These are phyloP conservation scores for Penicillium cinerascens DNA, from an alignment of 495 filamentous ascomycete genomes.

Conservation along the genomic window DNA sequence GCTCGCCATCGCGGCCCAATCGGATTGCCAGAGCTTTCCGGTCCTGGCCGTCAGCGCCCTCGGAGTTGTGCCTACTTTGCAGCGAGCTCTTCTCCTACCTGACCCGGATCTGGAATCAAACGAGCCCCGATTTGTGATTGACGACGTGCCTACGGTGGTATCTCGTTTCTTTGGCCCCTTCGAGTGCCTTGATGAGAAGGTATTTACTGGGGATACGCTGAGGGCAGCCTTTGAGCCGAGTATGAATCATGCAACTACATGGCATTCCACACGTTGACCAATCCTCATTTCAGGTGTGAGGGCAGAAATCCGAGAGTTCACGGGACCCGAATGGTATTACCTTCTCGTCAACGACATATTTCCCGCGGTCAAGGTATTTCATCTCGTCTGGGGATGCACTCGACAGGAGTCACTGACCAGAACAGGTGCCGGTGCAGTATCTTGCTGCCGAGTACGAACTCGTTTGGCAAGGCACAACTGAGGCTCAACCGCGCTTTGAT, in stretches of 20 bases:
- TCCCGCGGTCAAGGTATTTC: background rate
- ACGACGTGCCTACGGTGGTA: no score
- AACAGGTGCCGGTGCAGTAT: background rate
- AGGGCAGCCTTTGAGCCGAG: no score
- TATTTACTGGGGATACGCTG: no score
- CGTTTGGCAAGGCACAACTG: no score
- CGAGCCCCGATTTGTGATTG: background rate
- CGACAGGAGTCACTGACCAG: background rate
- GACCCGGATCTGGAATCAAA: background rate
- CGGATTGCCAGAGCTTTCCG: conserved; percentile 3
- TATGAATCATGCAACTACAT: no score
- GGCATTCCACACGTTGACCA: no score
- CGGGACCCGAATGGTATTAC: background rate
- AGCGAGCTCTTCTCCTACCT: background rate
- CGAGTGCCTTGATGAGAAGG: no score
- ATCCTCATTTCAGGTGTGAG: background rate
- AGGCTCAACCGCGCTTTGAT: background rate
- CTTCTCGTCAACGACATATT: conserved; percentile 1
- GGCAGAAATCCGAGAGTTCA: background rate
- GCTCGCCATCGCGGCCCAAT: conserved; percentile 21
- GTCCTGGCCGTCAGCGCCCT: background rate
- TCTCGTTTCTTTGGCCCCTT: no score
- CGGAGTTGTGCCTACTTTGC: background rate
- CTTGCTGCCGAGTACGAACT: background rate
- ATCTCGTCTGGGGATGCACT: no score